phyloP scores from a whole-genome alignment of 1,139 yeast genomes.

The Debaryomyces singareniensis region DNA sequence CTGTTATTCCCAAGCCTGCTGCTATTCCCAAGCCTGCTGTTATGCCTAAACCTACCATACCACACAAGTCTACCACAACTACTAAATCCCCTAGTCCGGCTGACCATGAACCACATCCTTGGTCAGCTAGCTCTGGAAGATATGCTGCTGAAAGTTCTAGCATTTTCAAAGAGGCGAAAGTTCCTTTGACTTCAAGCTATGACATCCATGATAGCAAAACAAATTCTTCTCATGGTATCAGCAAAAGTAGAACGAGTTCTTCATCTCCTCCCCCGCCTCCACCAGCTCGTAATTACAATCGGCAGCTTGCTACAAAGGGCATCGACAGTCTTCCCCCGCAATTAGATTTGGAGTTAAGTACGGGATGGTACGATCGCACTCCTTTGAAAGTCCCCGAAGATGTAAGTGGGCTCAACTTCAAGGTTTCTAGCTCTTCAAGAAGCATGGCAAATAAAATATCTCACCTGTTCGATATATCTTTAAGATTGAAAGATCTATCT shows the following conservation, averaged over 20 bases:
- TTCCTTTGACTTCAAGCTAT: no score
- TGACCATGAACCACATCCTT: no score
- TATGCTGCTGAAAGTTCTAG: background rate
- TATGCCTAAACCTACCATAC: conserved; percentile 3
- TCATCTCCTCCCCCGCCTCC: conserved; percentile 32
- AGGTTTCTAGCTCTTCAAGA: conserved; percentile 19
- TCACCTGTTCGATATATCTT: conserved; percentile 18
- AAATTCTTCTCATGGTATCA: background rate
- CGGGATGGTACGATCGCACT: conserved; percentile 40
- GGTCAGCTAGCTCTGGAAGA: no score
- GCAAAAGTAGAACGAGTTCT: background rate
- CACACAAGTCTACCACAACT: no score
- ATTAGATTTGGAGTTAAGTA: conserved; percentile 33
- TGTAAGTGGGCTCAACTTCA: conserved; percentile 30
- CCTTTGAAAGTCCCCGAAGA: conserved; percentile 26
- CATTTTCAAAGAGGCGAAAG: background rate
- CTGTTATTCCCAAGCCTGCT: background rate
- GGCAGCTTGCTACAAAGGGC: conserved; percentile 14
- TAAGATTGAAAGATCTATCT: conserved; percentile 48
- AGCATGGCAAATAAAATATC: conserved; percentile 9
- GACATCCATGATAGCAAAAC: no score
- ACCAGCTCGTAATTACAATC: conserved; percentile 25
- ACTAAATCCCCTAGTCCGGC: no score
- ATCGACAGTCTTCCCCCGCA: conserved; percentile 21
- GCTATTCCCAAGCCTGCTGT: conserved; percentile 5